Conservation (phyloP, 2,329 filamentous ascomycete species). For the Lizonia empirigonia region DNA sequence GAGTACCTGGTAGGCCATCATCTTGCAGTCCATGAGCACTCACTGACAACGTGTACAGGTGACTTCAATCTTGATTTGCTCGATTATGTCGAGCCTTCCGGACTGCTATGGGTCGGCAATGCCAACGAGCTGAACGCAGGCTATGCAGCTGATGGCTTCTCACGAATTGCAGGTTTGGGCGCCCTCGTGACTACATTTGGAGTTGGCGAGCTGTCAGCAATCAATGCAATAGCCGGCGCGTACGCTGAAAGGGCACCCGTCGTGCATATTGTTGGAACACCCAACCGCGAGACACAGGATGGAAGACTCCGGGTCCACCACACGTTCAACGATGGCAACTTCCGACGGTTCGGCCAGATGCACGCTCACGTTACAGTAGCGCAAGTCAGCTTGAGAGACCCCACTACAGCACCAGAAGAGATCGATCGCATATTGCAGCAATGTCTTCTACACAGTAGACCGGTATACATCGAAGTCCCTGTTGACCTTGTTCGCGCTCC, state of each 20-base stretch:
- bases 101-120: conserved; percentile 55
- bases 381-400: conserved; percentile 56
- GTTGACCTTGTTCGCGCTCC: conserved; percentile 56
- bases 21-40: too few relatives aligned
- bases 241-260: conserved; percentile 75
- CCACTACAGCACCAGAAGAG: conserved; percentile 53
- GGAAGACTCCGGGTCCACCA: conserved; percentile 62
- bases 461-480: conserved; percentile 63
- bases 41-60: conserved; percentile 3
- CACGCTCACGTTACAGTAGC: conserved; percentile 56
- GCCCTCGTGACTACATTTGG: conserved; percentile 78
- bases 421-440: conserved; percentile 60
- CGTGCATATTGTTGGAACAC: conserved; percentile 64
- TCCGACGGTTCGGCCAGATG: conserved; percentile 58
- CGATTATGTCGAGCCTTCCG: conserved; percentile 44
- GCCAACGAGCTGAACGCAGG: conserved; percentile 61
- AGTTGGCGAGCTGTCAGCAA: conserved; percentile 69
- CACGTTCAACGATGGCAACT: conserved; percentile 68
- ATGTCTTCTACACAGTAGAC: conserved; percentile 59
- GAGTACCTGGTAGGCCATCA: conserved; percentile 45
- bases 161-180: conserved; percentile 62
- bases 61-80: conserved; percentile 44
- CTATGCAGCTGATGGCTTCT: conserved; percentile 62
- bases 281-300: conserved; percentile 52
- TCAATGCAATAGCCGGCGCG: conserved; percentile 76